Evolutionary conservation across 208 protist genomes (phyloP).

Genomic region (Wallacemonas collosoma): DNA sequence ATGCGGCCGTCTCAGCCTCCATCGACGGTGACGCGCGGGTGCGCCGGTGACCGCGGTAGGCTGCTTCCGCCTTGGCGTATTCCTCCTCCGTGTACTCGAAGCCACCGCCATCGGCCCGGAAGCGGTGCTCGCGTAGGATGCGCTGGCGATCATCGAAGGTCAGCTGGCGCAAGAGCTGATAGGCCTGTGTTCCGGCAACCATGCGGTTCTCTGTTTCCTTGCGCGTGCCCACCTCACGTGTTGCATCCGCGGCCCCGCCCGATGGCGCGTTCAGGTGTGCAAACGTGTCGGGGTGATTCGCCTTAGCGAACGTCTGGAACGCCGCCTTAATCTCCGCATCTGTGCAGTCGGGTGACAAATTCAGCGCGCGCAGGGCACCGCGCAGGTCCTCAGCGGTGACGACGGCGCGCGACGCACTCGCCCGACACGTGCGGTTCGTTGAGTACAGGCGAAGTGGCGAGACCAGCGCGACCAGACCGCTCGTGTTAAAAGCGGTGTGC

Average conservation of each 20-base stretch:
- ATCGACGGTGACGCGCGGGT: constrained; percentile 10
- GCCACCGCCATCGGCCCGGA: constrained; percentile 23
- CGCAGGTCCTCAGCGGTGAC: constrained; percentile 41
- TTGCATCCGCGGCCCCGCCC: neutral
- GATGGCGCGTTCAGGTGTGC: neutral
- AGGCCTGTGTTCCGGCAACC: constrained; percentile 49
- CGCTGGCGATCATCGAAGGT: constrained; percentile 35
- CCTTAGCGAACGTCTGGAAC: constrained; percentile 56
- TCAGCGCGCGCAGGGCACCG: constrained; percentile 39
- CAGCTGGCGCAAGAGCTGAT: constrained; percentile 49
- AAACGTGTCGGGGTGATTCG: constrained; percentile 57
- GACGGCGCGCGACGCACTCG: constrained; percentile 12
- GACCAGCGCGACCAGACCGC: neutral
- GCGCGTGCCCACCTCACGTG: constrained; percentile 1
- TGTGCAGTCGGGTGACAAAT: constrained; percentile 38
- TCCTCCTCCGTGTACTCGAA: constrained; percentile 40
- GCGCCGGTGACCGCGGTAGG: constrained; percentile 31
- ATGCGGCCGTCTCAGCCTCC: constrained; percentile 6
- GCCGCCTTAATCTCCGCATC: constrained; percentile 63
- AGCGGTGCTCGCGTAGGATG: constrained; percentile 41
- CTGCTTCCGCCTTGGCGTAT: constrained; percentile 42
- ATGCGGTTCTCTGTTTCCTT: constrained; percentile 28
- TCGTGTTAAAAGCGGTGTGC: neutral
- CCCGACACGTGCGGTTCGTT: neutral
- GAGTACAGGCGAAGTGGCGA: neutral